Evolutionary conservation across 1,284 basidiomycete genomes (phyloP), one percentile per base, ranked within the genome.

Genomic region (Pseudozyma hubeiensis): DNA sequence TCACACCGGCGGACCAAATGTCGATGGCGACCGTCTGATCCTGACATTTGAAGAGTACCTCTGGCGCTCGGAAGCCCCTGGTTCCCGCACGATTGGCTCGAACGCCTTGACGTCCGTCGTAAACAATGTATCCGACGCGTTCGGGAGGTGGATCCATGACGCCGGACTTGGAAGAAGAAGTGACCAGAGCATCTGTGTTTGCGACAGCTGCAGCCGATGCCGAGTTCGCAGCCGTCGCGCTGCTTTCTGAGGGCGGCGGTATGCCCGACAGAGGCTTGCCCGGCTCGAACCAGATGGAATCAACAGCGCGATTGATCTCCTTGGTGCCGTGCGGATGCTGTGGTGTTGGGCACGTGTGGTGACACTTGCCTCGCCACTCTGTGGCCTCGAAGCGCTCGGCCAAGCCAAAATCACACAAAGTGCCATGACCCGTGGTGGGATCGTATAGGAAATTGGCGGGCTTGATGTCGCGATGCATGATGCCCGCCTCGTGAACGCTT

Each of bases 401-500:
- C 3, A 99, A 88, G 24, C 96, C 96, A 85, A 98, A 97, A 85
- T 99, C 96, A 76, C 94, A 96, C 9, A 99, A 86, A 0, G 92
- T 93, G 10, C 97, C 96, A 7, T 90, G 87, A 2, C 92, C 91
- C 5, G 90, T 91, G 46, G 88, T 89, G 34, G 93, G 91, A 84
- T 99, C 93, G 84, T 93, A 99, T 35, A 99, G 88, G 82, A 99
- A 99, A 85, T 99, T 99, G 67, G 96, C 96, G 16, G 96, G 97
- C 84, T 99, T 99, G 80, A 99, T 93, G 85, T 99, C 96, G 39
- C 96, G 93, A 85, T 99, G 96, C 52, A 99, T 92, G 80, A 99
- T 92, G 7, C 89, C 90, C 51, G 93, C 88, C n/a, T 89, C 86
- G 83, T 99, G 97, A 24, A 93, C 91, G 77, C 96, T 94, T 53